These are phyloP conservation scores for Naganishia antarctica DNA, from an alignment of 768 basidiomycete species.

Conservation along the genomic window DNA sequence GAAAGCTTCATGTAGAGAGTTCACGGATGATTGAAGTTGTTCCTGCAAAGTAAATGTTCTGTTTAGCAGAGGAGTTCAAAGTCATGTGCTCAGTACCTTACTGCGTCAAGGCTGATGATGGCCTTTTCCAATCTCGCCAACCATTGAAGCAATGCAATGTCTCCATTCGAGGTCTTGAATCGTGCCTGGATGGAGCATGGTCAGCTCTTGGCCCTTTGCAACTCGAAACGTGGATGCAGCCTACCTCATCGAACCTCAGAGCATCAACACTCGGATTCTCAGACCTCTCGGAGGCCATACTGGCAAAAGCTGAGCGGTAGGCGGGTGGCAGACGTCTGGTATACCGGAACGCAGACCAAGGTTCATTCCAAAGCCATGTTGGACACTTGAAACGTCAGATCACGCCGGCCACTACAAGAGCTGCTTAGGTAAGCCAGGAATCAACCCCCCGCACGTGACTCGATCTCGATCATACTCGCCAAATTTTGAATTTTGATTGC, in stretches of 20 bases:
- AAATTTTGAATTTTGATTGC: too few relatives aligned
- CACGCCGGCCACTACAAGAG: too few relatives aligned
- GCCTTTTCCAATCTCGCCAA: constrained; percentile 42
- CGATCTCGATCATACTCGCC: too few relatives aligned
- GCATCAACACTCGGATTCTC: neutral
- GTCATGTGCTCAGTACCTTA: constrained; percentile 10
- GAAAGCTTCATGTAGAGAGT: constrained; percentile 12
- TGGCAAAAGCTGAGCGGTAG: neutral
- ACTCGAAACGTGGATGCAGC: too few relatives aligned
- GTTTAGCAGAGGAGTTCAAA: neutral
- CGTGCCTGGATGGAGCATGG: constrained; percentile 29
- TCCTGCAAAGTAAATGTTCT: neutral
- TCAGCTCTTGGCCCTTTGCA: too few relatives aligned
- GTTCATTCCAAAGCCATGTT: too few relatives aligned
- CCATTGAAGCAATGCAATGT: constrained; percentile 43
- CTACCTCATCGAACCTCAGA: constrained; percentile 20
- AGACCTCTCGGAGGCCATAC: neutral
- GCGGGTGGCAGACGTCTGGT: too few relatives aligned
- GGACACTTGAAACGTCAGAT: too few relatives aligned
- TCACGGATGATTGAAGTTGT: neutral
- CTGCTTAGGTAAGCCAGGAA: too few relatives aligned
- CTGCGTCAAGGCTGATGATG: constrained; percentile 35
- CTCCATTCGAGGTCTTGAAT: constrained; percentile 40
- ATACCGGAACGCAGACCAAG: too few relatives aligned
- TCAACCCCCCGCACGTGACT: too few relatives aligned